These are phyloP conservation scores for Leccinum incarnatum DNA, from an alignment of 768 basidiomycete species.

Conservation along the genomic window DNA sequence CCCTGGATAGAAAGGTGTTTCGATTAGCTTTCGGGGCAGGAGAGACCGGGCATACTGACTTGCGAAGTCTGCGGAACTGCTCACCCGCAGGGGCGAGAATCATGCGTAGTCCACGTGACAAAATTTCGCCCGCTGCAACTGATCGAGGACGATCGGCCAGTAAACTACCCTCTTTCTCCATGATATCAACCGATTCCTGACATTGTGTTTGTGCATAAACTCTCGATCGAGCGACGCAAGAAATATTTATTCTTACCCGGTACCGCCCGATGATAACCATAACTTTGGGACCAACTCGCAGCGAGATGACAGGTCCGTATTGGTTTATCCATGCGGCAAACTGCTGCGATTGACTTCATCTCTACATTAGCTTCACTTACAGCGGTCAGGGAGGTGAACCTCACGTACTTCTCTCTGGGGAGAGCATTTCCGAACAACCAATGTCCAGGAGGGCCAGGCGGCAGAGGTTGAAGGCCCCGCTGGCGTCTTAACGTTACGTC, in stretches of 20 bases:
- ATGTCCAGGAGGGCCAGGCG: slow-evolving; percentile 33
- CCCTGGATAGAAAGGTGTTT: slow-evolving; percentile 31
- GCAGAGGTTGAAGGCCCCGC: slow-evolving; percentile 21
- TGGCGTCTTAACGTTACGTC: slow-evolving; percentile 7
- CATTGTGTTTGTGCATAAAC: neutral
- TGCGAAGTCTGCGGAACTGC: slow-evolving; percentile 58
- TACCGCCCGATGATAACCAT: slow-evolving; percentile 37
- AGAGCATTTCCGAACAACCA: slow-evolving; percentile 33
- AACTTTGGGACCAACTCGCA: slow-evolving; percentile 44
- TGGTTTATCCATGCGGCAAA: slow-evolving; percentile 59
- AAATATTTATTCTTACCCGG: slow-evolving; percentile 26
- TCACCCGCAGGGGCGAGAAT: slow-evolving; percentile 56
- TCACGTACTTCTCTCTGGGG: slow-evolving; percentile 27
- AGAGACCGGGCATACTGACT: slow-evolving; percentile 30
- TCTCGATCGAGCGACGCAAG: neutral
- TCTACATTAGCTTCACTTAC: neutral
- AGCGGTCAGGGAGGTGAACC: neutral
- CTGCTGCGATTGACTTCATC: slow-evolving; percentile 30
- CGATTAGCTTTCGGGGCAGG: neutral
- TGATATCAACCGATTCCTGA: slow-evolving; percentile 59
- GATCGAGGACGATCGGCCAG: slow-evolving; percentile 54
- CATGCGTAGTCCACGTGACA: slow-evolving; percentile 58
- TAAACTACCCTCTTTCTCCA: slow-evolving; percentile 62
- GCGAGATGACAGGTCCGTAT: slow-evolving; percentile 60
- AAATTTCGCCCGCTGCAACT: slow-evolving; percentile 57